These are phyloP conservation scores for Citrus cavaleriei DNA, from an alignment of 345 rosid genomes.

Conservation along the genomic window DNA sequence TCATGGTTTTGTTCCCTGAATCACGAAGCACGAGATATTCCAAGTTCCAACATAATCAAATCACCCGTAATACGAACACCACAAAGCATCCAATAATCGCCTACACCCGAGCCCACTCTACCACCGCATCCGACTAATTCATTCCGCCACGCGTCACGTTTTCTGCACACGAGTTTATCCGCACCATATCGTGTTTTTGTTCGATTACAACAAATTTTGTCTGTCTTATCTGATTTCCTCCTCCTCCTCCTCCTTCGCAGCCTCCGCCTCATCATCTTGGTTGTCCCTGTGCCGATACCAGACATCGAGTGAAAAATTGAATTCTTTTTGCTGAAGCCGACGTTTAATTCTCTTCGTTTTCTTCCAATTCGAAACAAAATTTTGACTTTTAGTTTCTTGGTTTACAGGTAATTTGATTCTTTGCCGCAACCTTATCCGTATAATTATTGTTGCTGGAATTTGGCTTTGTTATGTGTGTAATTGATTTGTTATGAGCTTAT, in stretches of 20 bases:
- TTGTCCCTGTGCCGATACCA: neutral
- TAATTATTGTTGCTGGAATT: neutral
- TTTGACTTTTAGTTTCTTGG: neutral
- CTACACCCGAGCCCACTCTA: neutral
- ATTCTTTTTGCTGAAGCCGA: neutral
- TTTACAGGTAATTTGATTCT: neutral
- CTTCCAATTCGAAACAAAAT: neutral
- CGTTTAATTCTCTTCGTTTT: neutral
- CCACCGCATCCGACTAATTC: no score
- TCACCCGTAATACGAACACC: neutral
- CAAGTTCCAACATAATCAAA: no score
- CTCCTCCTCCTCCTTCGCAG: no score
- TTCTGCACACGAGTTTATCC: neutral
- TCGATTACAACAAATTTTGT: neutral
- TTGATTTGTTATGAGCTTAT: neutral
- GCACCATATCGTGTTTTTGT: no score
- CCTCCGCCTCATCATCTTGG: neutral
- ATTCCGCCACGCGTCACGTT: neutral
- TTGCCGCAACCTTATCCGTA: neutral
- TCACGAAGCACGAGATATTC: no score
- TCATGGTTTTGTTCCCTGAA: no score
- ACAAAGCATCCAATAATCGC: neutral
- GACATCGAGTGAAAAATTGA: neutral
- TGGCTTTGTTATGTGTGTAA: neutral
- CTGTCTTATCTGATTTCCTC: constrained; percentile 11